Evolutionary conservation across 495 filamentous ascomycete genomes (phyloP).

Genomic region (Penicillium bovifimosum): DNA sequence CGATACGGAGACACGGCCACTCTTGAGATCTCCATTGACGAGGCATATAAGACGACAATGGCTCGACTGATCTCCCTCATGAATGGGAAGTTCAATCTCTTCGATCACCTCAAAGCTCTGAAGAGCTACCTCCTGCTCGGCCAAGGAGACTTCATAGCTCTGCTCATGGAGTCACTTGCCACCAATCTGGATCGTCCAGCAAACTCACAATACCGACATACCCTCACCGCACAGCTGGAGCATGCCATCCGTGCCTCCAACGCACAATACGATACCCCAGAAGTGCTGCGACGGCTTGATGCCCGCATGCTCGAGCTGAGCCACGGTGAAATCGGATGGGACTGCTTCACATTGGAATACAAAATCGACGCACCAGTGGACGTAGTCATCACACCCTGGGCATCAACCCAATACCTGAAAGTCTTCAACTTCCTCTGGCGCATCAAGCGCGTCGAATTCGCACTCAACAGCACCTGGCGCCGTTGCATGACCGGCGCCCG

Average conservation of each 20-base stretch:
- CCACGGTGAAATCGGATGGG: slow-evolving; percentile 98
- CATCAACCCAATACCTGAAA: slow-evolving; percentile 92
- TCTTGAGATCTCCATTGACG: slow-evolving; percentile 86
- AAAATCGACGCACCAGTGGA: slow-evolving; percentile 97
- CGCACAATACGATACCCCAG: slow-evolving; percentile 90
- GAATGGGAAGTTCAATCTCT: slow-evolving; percentile 87
- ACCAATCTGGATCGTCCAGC: slow-evolving; percentile 93
- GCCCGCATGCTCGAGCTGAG: slow-evolving; percentile 93
- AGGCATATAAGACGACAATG: slow-evolving; percentile 97
- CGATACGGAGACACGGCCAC: slow-evolving; percentile 91
- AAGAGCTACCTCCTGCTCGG: slow-evolving; percentile 94
- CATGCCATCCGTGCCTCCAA: slow-evolving; percentile 97
- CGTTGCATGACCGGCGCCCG: slow-evolving; percentile 94
- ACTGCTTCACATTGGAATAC: slow-evolving; percentile 98
- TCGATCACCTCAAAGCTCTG: slow-evolving; percentile 84
- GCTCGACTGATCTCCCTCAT: slow-evolving; percentile 90
- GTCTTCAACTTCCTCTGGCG: slow-evolving; percentile 99
- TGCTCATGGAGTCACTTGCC: slow-evolving; percentile 94
- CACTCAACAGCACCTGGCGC: slow-evolving; percentile 82
- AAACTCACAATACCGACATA: slow-evolving; percentile 89
- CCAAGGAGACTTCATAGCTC: slow-evolving; percentile 94
- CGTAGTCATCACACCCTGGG: slow-evolving; percentile 93
- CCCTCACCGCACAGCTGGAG: slow-evolving; percentile 91
- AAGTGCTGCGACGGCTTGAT: slow-evolving; percentile 87
- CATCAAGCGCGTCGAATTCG: slow-evolving; percentile 96